A percentile compares a stretch with the other conserved stretches of the same genome.
Evolutionary conservation across 2,329 filamentous ascomycete genomes (phyloP).

Genomic region (Neodidymelliopsis sp.): DNA sequence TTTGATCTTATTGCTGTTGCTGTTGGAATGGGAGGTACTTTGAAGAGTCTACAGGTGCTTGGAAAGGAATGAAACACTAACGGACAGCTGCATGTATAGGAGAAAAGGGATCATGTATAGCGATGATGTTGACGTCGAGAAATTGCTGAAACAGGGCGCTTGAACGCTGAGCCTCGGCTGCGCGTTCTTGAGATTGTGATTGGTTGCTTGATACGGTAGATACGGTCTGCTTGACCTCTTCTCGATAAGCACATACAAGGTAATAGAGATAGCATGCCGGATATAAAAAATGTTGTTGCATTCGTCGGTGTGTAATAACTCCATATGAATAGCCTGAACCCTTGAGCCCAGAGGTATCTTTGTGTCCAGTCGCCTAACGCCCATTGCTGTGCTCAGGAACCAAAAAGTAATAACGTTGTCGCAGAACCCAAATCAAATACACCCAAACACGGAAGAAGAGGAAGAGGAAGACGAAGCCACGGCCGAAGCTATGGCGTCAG

Average conservation of each 20-base stretch:
- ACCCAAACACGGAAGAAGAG: background rate
- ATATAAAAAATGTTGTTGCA: background rate
- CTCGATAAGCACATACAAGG: too few relatives aligned
- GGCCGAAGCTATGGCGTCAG: background rate
- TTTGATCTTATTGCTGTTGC: too few relatives aligned
- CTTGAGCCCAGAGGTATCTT: slow-evolving; percentile 24
- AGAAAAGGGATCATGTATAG: background rate
- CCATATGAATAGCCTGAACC: slow-evolving; percentile 12
- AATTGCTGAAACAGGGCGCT: slow-evolving; percentile 7
- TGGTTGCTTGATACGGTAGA: slow-evolving; percentile 6
- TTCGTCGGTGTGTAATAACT: too few relatives aligned
- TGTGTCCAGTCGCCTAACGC: slow-evolving; percentile 19
- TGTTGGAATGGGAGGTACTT: background rate
- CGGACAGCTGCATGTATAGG: background rate
- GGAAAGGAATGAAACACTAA: background rate
- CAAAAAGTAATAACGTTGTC: slow-evolving; percentile 9
- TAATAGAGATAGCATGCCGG: background rate
- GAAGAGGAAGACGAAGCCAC: background rate
- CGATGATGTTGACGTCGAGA: slow-evolving; percentile 15
- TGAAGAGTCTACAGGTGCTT: background rate
- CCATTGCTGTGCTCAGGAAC: slow-evolving; percentile 6
- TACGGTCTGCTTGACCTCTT: background rate
- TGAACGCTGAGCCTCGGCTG: slow-evolving; percentile 15
- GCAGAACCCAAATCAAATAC: too few relatives aligned
- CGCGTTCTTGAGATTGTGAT: background rate